Evolutionary conservation across 2,329 filamentous ascomycete species (phyloP).

Genomic region (Coniochaeta ligniaria): DNA sequence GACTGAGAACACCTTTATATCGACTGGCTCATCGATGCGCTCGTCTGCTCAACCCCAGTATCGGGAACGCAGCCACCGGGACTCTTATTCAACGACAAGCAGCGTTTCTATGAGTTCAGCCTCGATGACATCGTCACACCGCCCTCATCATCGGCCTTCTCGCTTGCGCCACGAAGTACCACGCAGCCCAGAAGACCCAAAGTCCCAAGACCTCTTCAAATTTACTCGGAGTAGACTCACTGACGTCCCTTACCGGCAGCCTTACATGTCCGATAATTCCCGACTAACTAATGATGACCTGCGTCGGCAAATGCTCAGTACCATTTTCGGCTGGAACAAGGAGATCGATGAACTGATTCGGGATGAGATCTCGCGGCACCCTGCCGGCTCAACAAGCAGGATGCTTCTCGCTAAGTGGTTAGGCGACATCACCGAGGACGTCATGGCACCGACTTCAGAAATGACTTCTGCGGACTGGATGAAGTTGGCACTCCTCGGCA

Average conservation of each 20-base stretch:
- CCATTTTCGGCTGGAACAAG: constrained; percentile 91
- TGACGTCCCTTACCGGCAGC: constrained; percentile 74
- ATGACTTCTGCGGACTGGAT: constrained; percentile 97
- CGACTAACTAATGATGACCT: constrained; percentile 71
- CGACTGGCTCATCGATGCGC: constrained; percentile 52
- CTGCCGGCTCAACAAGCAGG: constrained; percentile 64
- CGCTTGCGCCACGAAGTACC: constrained; percentile 74
- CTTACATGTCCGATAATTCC: constrained; percentile 48
- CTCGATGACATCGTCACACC: constrained; percentile 41
- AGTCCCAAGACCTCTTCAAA: constrained; percentile 75
- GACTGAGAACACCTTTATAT: constrained; percentile 63
- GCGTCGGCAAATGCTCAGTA: constrained; percentile 81
- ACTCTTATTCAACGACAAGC: constrained; percentile 50
- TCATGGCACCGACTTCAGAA: constrained; percentile 72
- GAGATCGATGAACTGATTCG: constrained; percentile 74
- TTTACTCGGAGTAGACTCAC: constrained; percentile 73
- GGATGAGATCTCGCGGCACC: constrained; percentile 75
- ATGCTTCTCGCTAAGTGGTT: constrained; percentile 91
- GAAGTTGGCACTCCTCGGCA: constrained; percentile 83
- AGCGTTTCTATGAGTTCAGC: constrained; percentile 20
- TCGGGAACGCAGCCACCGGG: constrained; percentile 25
- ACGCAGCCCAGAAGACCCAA: constrained; percentile 67
- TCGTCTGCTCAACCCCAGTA: constrained; percentile 23
- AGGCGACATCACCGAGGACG: constrained; percentile 73
- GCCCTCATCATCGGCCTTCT: constrained; percentile 49